Evolutionary conservation across 441 rosid genomes (phyloP), one percentile per base, ranked within the genome.

Genomic region (Populus hybrid): DNA sequence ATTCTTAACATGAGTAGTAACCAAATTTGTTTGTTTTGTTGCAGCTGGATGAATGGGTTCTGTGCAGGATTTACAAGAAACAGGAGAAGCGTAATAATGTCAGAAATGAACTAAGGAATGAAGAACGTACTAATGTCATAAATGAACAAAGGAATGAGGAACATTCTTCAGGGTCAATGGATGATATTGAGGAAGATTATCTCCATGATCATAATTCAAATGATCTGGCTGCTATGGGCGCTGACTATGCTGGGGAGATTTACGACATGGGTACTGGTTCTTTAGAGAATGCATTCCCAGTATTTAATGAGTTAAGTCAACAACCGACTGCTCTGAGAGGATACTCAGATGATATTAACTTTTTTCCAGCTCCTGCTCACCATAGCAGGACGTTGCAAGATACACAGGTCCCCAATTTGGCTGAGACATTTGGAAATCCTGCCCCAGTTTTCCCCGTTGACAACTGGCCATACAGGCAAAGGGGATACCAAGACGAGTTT

Each of bases 41-140:
- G 68, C 80, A 86, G 86, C 28, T 83, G 69, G 86, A 86, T 69
- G 79, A 82, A 8, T 86, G 76, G 53, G 86, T 86, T 68, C 36
- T 86, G 9, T 86, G 85, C 29, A 78, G 64, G 28, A 75, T 86
- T 56, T 77, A 82, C 42, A 72, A 80, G 33, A 85, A 82, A 69
- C 4, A 11, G 0, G 75, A 72, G 2, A 81, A 76, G 73, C 14
- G 35, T 20, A 69, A 10, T 9, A 61, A 8, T 3, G 2, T 26
- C 23, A 28, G 61, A 5, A n/a, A 0, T 33, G 42, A 12, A 10
- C 45, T 11, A 4, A 7, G 6, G 3, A 40, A 40, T 45, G 53
- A 45, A 18, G 18, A 42, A 12, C 0, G 6, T 42, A 11, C 16
- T 42, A 12, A 42, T 42, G 53, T 42, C 53, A 42, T 12, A 0